phyloP scores from a whole-genome alignment of 305 asterid species.

The Ilex paraguariensis region DNA sequence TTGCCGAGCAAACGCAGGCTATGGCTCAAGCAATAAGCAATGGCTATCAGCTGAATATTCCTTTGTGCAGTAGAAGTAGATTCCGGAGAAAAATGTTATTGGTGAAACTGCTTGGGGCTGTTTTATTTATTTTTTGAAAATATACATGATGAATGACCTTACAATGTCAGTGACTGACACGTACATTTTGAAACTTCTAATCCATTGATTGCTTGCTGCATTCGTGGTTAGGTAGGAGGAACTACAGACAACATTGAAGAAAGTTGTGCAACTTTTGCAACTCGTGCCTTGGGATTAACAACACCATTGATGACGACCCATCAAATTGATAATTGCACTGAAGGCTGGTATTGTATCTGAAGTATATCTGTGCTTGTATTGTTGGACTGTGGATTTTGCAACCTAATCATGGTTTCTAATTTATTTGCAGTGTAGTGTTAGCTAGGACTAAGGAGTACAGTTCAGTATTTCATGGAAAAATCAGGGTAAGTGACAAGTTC shows the following conservation, averaged over 20 bases:
- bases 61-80: too few relatives aligned
- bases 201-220: not conserved
- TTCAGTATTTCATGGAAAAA: conserved; percentile 78
- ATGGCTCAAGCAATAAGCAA: too few relatives aligned
- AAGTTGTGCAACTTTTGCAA: conserved; percentile 84
- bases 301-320: conserved; percentile 79
- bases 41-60: too few relatives aligned
- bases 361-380: not conserved
- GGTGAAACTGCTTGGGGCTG: too few relatives aligned
- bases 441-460: conserved; percentile 86
- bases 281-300: conserved; percentile 75
- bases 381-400: not conserved
- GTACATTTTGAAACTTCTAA: too few relatives aligned
- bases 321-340: conserved; percentile 96
- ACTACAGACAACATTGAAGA: conserved; percentile 95
- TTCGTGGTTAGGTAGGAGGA: conserved; percentile 73
- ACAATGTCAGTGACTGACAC: too few relatives aligned
- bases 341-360: conserved; percentile 62
- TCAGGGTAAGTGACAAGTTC: conserved; percentile 62
- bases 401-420: conserved; percentile 9
- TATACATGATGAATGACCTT: too few relatives aligned
- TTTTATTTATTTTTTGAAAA: too few relatives aligned
- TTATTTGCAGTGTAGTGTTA: conserved; percentile 61
- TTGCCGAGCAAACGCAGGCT: too few relatives aligned
- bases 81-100: too few relatives aligned